A percentile compares a stretch with the other conserved stretches of the same genome.
Conservation (phyloP, 306 rosid species). For the Vachellia pachyceras region DNA sequence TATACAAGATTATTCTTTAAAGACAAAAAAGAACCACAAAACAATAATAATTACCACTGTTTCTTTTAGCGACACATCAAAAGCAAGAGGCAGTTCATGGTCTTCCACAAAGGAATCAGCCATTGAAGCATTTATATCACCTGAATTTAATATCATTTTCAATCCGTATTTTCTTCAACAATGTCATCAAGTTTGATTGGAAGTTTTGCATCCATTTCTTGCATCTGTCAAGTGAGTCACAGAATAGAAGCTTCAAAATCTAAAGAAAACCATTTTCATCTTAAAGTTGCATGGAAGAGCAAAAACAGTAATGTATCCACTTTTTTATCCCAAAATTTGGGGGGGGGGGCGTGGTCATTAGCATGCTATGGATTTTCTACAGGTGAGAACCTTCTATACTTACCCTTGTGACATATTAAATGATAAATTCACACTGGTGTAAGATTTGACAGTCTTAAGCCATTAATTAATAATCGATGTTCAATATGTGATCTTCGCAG, state of each 20-base stretch:
- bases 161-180: slow-evolving; percentile 46
- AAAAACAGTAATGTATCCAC: background rate
- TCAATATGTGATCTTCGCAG: background rate
- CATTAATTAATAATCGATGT: background rate
- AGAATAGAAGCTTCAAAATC: slow-evolving; percentile 44
- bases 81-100: slow-evolving; percentile 37
- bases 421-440: background rate
- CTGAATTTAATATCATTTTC: slow-evolving; percentile 41
- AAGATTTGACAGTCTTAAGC: background rate
- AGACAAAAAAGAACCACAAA: slow-evolving; percentile 12
- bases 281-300: background rate
- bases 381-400: background rate
- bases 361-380: background rate
- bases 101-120: slow-evolving; percentile 18
- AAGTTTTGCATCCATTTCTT: slow-evolving; percentile 64
- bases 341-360: background rate
- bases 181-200: slow-evolving; percentile 63
- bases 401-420: background rate
- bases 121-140: slow-evolving; percentile 23
- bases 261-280: slow-evolving; percentile 20
- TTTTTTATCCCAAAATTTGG: background rate
- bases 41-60: slow-evolving; percentile 41
- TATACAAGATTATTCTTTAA: slow-evolving; percentile 29
- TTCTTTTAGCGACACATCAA: slow-evolving; percentile 37
- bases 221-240: slow-evolving; percentile 57